Evolutionary conservation across 139 green algal species (phyloP).

Genomic region (Chlorella sp.): DNA sequence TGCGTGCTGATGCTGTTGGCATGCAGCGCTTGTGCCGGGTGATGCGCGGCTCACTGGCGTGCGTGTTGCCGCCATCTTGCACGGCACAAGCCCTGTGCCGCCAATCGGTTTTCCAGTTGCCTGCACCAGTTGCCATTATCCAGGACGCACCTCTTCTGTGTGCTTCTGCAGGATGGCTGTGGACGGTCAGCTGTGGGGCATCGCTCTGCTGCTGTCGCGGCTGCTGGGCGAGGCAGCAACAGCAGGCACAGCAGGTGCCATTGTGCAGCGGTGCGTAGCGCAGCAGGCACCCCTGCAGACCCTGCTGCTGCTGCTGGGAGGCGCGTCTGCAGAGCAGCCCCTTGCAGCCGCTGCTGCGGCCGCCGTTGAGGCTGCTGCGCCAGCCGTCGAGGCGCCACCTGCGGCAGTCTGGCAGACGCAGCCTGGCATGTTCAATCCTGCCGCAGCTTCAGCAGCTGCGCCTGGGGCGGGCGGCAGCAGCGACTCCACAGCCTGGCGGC

Average conservation of each 20-base stretch:
- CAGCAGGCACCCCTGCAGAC: constrained; percentile 71
- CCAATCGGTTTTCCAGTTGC: not conserved
- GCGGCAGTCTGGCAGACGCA: not conserved
- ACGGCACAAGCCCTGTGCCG: too few species aligned
- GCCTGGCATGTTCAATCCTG: not conserved
- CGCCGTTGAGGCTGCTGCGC: not conserved
- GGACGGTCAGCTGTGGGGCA: constrained; percentile 62
- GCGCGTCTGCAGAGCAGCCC: constrained; percentile 50
- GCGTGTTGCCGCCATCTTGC: not conserved
- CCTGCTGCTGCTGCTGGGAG: constrained; percentile 66
- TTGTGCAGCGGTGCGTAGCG: constrained; percentile 44
- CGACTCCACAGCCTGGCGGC: constrained; percentile 56
- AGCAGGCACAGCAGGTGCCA: constrained; percentile 37
- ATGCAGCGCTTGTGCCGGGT: not conserved
- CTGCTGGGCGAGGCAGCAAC: constrained; percentile 40
- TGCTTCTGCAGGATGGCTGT: constrained; percentile 40
- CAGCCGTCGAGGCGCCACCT: not conserved
- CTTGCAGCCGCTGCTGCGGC: constrained; percentile 15
- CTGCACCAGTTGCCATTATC: too few species aligned
- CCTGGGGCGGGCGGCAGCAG: not conserved
- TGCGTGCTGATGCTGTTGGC: not conserved
- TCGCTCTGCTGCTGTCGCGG: constrained; percentile 73
- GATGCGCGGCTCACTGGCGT: not conserved
- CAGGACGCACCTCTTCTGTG: not conserved
- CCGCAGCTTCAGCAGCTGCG: not conserved